A percentile compares a stretch with the other conserved stretches of the same genome.
These are phyloP conservation scores for Cyberlindnera subsufficiens DNA, from an alignment of 805 yeast species.

Conservation along the genomic window DNA sequence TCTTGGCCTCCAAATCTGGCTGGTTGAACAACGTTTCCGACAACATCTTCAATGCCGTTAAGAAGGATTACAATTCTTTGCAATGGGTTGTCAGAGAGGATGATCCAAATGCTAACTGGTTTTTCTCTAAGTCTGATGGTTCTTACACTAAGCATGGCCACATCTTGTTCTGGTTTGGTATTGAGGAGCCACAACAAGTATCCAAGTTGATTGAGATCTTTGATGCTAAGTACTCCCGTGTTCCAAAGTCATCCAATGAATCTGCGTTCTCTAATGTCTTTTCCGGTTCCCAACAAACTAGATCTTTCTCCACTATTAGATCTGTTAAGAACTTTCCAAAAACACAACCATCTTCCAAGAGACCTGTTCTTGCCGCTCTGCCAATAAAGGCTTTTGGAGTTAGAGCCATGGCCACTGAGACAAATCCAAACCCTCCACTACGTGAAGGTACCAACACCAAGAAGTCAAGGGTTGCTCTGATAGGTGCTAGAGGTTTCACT, in stretches of 20 bases:
- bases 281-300: slow-evolving; percentile 35
- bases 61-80: slow-evolving; percentile 63
- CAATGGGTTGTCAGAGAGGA: slow-evolving; percentile 91
- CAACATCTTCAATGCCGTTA: slow-evolving; percentile 80
- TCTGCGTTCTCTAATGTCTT: slow-evolving; percentile 29
- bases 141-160: slow-evolving; percentile 86
- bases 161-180: slow-evolving; percentile 93
- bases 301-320: slow-evolving; percentile 44
- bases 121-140: slow-evolving; percentile 89
- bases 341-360: slow-evolving; percentile 10
- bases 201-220: slow-evolving; percentile 58
- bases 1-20: slow-evolving; percentile 81
- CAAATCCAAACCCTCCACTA: slow-evolving; percentile 70
- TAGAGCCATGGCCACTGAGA: slow-evolving; percentile 30
- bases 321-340: slow-evolving; percentile 10
- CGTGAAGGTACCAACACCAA: slow-evolving; percentile 55
- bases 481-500: slow-evolving; percentile 98
- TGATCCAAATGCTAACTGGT: slow-evolving; percentile 88
- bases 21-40: slow-evolving; percentile 98
- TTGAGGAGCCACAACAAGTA: slow-evolving; percentile 55
- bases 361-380: slow-evolving; percentile 21
- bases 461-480: slow-evolving; percentile 76
- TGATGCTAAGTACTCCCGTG: slow-evolving; percentile 28
- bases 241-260: slow-evolving; percentile 25
- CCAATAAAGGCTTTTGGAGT: slow-evolving; percentile 19